Percentiles rank a stretch among this genome's conserved stretches.
Conservation (phyloP, 495 filamentous ascomycete genomes). For the Entonaema liquescens region DNA sequence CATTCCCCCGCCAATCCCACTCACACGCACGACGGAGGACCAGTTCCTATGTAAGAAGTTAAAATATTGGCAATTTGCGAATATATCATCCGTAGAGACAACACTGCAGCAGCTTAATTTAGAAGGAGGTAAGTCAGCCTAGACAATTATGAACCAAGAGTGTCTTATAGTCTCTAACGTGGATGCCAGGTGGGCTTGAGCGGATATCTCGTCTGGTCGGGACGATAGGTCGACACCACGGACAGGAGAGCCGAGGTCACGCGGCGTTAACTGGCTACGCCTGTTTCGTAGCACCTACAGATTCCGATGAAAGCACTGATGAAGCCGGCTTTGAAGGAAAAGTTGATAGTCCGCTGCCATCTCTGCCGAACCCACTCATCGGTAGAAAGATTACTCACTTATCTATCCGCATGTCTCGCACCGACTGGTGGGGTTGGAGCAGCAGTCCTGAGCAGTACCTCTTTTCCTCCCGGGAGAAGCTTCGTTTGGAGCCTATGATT, state of each 20-base stretch:
- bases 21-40: constrained; percentile 19
- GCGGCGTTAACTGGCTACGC: constrained; percentile 28
- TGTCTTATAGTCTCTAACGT: constrained; percentile 1
- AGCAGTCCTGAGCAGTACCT: constrained; percentile 1
- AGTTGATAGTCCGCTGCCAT: not conserved
- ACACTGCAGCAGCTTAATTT: constrained; percentile 36
- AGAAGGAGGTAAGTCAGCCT: constrained; percentile 46
- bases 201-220: constrained; percentile 43
- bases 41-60: constrained; percentile 23
- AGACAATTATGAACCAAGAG: not conserved
- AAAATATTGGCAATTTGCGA: constrained; percentile 44
- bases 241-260: constrained; percentile 31
- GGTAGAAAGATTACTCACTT: constrained; percentile 43
- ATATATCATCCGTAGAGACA: constrained; percentile 39
- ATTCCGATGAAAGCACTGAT: not conserved
- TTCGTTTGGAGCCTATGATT: constrained; percentile 45
- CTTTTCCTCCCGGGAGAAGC: constrained; percentile 14
- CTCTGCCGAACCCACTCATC: constrained; percentile 26
- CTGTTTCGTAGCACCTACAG: constrained; percentile 13
- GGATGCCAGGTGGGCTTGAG: constrained; percentile 34
- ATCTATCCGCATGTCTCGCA: constrained; percentile 42
- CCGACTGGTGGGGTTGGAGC: constrained; percentile 45
- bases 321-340: not conserved
- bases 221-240: constrained; percentile 33
- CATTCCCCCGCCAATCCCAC: constrained; percentile 25